These are phyloP conservation scores for Plenodomus biglobosus DNA, from an alignment of 2,329 filamentous ascomycete genomes.

Conservation along the genomic window DNA sequence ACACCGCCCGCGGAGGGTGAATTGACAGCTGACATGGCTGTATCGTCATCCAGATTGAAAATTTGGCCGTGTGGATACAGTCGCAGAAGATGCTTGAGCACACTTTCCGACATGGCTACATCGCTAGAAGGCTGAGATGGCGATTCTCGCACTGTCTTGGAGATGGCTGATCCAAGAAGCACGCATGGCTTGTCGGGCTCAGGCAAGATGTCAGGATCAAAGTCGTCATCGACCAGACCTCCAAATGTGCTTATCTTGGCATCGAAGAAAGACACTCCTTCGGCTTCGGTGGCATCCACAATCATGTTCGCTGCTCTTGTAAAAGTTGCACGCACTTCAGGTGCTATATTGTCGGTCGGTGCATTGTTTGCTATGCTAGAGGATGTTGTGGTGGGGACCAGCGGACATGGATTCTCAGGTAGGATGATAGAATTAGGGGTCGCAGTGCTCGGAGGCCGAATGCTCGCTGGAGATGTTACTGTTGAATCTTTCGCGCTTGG, in stretches of 20 bases:
- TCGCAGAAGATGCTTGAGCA: constrained; percentile 38
- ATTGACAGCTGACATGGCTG: constrained; percentile 13
- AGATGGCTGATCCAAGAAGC: constrained; percentile 32
- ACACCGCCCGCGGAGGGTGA: constrained; percentile 17
- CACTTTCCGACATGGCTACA: constrained; percentile 35
- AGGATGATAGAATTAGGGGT: constrained; percentile 29
- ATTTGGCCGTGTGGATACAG: constrained; percentile 43
- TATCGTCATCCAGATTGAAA: constrained; percentile 42
- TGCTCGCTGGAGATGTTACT: constrained; percentile 21
- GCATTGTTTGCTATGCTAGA: constrained; percentile 25
- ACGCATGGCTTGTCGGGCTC: constrained; percentile 40
- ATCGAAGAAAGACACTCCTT: constrained; percentile 44
- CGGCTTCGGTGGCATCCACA: constrained; percentile 42
- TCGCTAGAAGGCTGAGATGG: constrained; percentile 14
- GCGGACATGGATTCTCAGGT: constrained; percentile 16
- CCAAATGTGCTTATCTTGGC: constrained; percentile 44
- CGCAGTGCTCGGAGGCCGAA: constrained; percentile 18
- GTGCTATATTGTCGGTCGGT: constrained; percentile 26
- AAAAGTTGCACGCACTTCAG: constrained; percentile 40
- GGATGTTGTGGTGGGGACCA: constrained; percentile 26
- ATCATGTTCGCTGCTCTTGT: constrained; percentile 44
- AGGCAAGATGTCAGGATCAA: constrained; percentile 31
- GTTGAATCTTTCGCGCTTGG: constrained; percentile 18
- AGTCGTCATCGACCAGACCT: constrained; percentile 41
- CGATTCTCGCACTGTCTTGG: constrained; percentile 15